Percentiles rank a stretch among this genome's conserved stretches.
Conservation (phyloP, 805 yeast species). For the Gaillardinia entomophila region DNA sequence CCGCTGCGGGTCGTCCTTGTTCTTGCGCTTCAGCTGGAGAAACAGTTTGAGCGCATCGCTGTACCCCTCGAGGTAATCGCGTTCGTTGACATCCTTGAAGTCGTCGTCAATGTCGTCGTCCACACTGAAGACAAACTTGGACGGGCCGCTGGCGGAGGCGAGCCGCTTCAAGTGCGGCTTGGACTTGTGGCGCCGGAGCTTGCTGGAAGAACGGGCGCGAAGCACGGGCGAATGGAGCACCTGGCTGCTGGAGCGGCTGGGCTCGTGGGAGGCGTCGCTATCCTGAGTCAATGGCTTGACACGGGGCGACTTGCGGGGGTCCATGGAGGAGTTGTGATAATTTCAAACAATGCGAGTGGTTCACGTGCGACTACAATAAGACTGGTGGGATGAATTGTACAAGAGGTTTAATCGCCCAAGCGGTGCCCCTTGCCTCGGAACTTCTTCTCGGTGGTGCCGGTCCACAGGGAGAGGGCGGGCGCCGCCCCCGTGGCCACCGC, state of each 20-base stretch:
- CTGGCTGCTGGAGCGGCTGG: conserved; percentile 1
- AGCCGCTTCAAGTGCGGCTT: conserved; percentile 28
- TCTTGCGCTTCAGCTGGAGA: conserved; percentile 14
- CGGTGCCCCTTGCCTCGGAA: conserved; percentile 34
- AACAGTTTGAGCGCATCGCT: conserved; percentile 57
- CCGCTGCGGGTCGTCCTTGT: conserved; percentile 3
- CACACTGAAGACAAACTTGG: conserved; percentile 56
- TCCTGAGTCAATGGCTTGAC: no score
- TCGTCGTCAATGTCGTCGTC: conserved; percentile 75
- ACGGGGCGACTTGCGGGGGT: no score
- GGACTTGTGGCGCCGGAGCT: conserved; percentile 14
- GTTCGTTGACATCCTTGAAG: conserved; percentile 18
- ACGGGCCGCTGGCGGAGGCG: conserved; percentile 9
- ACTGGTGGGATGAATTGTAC: no score
- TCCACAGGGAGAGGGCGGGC: conserved; percentile 9
- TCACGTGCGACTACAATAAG: no score
- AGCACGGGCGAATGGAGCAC: conserved; percentile 10
- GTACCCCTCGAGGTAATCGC: conserved; percentile 61
- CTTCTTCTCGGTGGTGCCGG: conserved; percentile 4
- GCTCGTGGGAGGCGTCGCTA: background rate
- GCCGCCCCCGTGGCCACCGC: conserved; percentile 2
- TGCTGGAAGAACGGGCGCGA: conserved; percentile 8
- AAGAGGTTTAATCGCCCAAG: conserved; percentile 18
- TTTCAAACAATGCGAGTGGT: background rate
- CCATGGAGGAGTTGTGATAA: conserved; percentile 1